These are phyloP conservation scores for Phytopythium oedochilum DNA, from an alignment of 352 stramenopile genomes.

Conservation along the genomic window DNA sequence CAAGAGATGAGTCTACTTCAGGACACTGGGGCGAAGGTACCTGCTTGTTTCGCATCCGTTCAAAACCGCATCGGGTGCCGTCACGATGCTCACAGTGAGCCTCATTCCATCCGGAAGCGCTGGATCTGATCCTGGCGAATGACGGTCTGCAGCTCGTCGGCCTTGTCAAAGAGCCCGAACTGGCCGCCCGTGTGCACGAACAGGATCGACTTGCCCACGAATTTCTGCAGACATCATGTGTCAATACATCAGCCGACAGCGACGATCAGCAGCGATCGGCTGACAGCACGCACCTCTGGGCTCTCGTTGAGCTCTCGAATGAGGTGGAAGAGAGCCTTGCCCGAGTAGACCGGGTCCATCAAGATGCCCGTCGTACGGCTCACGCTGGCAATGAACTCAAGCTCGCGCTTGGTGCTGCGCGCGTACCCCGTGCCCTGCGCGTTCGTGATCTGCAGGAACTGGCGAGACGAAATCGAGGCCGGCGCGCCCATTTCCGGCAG, in stretches of 20 bases:
- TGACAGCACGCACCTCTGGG: conserved; percentile 52
- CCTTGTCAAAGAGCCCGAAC: conserved; percentile 92
- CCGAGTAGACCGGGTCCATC: conserved; percentile 86
- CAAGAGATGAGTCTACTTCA: no score
- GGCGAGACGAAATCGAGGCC: conserved; percentile 37
- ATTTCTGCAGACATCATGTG: conserved; percentile 39
- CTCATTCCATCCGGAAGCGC: conserved; percentile 52
- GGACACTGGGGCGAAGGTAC: no score
- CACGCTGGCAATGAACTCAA: conserved; percentile 71
- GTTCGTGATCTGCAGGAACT: conserved; percentile 80
- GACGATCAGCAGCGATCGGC: no score
- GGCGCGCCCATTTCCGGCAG: conserved; percentile 63
- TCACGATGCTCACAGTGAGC: no score
- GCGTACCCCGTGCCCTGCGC: conserved; percentile 80
- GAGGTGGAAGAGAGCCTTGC: conserved; percentile 83
- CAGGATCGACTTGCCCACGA: conserved; percentile 75
- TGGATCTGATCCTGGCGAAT: conserved; percentile 43
- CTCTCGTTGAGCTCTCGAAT: conserved; percentile 68
- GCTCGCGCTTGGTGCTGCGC: conserved; percentile 66
- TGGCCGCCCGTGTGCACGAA: conserved; percentile 91
- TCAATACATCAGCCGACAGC: no score
- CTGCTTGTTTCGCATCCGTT: no score
- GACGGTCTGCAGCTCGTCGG: conserved; percentile 56
- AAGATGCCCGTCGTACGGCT: conserved; percentile 71
- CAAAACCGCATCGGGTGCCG: no score